Percentiles rank a stretch among this genome's conserved stretches.
phyloP scores from a whole-genome alignment of 257 asterid species.

The Solanum corneliomulleri region DNA sequence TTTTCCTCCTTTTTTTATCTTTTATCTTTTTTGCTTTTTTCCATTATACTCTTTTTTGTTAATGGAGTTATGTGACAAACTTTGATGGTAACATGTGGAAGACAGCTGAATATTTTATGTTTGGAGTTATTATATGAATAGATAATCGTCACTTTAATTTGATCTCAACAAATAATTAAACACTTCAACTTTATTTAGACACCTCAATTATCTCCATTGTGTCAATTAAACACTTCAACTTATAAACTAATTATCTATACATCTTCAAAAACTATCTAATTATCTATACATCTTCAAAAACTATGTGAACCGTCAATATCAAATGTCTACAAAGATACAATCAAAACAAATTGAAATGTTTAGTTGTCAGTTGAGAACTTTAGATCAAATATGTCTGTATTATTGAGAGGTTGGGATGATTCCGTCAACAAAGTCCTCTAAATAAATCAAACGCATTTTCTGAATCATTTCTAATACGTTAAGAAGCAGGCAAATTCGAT shows the following conservation, averaged over 20 bases:
- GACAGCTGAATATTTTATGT: neutral
- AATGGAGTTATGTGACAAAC: neutral
- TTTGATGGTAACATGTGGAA: neutral
- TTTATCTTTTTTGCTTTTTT: neutral
- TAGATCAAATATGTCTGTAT: too few relatives aligned
- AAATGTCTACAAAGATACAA: too few relatives aligned
- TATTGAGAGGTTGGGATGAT: neutral
- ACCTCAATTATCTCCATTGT: neutral
- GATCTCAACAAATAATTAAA: neutral
- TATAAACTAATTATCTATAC: neutral
- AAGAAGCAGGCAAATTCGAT: neutral
- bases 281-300: too few relatives aligned
- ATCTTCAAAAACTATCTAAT: too few relatives aligned
- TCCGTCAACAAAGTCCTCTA: neutral
- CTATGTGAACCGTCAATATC: neutral
- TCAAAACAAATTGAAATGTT: too few relatives aligned
- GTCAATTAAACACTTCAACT: neutral
- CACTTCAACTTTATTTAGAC: neutral
- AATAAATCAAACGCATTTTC: too few relatives aligned
- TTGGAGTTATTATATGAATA: too few relatives aligned
- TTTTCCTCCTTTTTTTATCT: neutral
- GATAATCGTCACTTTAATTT: too few relatives aligned
- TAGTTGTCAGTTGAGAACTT: too few relatives aligned
- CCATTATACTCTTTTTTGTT: neutral
- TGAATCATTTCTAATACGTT: neutral